phyloP scores from a whole-genome alignment of 441 rosid species.

The Raphanus hybrid region DNA sequence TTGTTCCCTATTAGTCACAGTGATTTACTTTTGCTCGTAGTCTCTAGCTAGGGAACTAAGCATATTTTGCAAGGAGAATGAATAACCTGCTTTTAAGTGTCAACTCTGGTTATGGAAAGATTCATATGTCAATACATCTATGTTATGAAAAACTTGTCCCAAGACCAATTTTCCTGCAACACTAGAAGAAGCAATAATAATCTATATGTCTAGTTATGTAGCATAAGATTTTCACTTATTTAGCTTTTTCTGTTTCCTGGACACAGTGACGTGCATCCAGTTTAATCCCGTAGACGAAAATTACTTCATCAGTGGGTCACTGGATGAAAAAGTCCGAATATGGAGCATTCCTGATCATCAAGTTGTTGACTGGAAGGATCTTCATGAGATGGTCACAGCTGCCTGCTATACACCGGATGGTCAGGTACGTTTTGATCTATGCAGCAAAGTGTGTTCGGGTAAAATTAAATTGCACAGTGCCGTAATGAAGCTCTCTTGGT shows the following conservation, averaged over 20 bases:
- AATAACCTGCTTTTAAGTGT: not conserved
- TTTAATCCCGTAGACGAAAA: conserved; percentile 95
- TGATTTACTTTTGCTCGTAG: conserved; percentile 11
- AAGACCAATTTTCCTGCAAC: not conserved
- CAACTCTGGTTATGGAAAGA: conserved; percentile 17
- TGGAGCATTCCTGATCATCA: conserved; percentile 96
- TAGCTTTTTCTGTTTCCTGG: conserved; percentile 29
- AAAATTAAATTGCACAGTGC: not conserved
- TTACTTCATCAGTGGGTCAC: conserved; percentile 95
- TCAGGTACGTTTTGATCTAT: conserved; percentile 54
- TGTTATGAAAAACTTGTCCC: not conserved
- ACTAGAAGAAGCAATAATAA: not conserved
- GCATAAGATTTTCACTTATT: conserved; percentile 15
- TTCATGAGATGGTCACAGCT: conserved; percentile 99
- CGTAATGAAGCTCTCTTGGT: conserved; percentile 38
- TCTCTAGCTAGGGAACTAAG: conserved; percentile 22
- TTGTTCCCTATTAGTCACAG: conserved; percentile 29
- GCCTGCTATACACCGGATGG: conserved; percentile 99
- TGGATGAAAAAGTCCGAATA: conserved; percentile 93
- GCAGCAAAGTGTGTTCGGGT: not conserved
- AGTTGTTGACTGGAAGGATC: conserved; percentile 96
- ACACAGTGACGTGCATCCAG: conserved; percentile 96
- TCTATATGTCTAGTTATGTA: conserved; percentile 1
- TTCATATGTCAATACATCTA: not conserved
- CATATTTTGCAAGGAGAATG: not conserved